Percentiles rank a stretch among this genome's conserved stretches.
These are phyloP conservation scores for Agrocybe chaxingu DNA, from an alignment of 768 basidiomycete genomes.

Conservation along the genomic window DNA sequence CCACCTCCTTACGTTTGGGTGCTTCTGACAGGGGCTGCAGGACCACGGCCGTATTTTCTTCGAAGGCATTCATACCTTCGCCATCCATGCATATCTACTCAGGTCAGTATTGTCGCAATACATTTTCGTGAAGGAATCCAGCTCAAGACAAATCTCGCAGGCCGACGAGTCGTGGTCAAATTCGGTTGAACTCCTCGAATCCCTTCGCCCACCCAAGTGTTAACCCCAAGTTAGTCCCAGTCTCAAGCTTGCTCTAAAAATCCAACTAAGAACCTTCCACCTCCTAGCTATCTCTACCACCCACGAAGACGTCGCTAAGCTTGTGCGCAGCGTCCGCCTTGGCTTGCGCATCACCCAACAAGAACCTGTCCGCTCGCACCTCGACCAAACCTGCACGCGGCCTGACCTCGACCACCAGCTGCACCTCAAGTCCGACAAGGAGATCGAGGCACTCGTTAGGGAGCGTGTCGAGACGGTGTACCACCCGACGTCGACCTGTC, in stretches of 20 bases:
- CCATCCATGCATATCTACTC: conserved; percentile 34
- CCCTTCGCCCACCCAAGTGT: conserved; percentile 34
- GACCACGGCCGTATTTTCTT: conserved; percentile 34
- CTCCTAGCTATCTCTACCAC: conserved; percentile 33
- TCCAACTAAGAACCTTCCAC: background rate
- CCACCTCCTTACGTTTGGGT: background rate
- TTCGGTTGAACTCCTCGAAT: conserved; percentile 32
- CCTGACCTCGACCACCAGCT: conserved; percentile 33
- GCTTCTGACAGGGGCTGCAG: conserved; percentile 10
- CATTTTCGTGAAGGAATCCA: background rate
- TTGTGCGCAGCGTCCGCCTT: conserved; percentile 35
- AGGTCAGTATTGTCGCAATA: conserved; percentile 19
- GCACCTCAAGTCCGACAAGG: conserved; percentile 32
- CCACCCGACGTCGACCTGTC: conserved; percentile 42
- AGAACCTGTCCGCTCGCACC: conserved; percentile 27
- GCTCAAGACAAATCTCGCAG: conserved; percentile 16
- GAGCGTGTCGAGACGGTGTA: conserved; percentile 43
- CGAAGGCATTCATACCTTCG: conserved; percentile 31
- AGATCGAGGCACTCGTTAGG: conserved; percentile 34
- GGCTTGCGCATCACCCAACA: conserved; percentile 31
- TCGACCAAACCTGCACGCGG: conserved; percentile 27
- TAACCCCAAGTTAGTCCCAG: conserved; percentile 32
- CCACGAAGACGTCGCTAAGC: conserved; percentile 33
- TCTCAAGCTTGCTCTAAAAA: background rate
- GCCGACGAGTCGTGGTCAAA: conserved; percentile 35